Evolutionary conservation across 2,329 filamentous ascomycete genomes (phyloP), one percentile per base, ranked within the genome.

Genomic region (Dactylellina leptospora): DNA sequence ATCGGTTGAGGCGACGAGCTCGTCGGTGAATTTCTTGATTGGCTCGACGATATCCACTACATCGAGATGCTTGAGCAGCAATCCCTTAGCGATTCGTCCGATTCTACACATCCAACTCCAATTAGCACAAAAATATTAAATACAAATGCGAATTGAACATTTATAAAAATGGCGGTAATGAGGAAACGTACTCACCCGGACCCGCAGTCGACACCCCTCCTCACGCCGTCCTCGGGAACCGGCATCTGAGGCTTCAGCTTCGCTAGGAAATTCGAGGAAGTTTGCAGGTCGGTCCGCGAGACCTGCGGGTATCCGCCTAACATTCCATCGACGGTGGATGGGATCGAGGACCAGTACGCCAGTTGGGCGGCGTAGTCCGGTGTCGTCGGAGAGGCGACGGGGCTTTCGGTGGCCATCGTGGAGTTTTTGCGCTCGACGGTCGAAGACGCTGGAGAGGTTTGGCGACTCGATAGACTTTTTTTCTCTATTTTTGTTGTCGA

Each of bases 1-100:
- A 5, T 63, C 72, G 8, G 79, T 75, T 2, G 78, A 77, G 0
- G 79, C 77, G 4, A 79, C 78, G 5, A 96, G 80, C 18, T 83
- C 81, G 11, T 84, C 83, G 0, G 91, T 92, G 80, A 97, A 96
- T 78, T 92, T 92, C 76, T 84, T 82, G 18, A 96, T 86, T 0
- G 93, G 93, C 82, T 97, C 93, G 28, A 97, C 86, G 20, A 96
- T 84, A 78, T 97, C 93, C 4, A 96, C 88, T 1, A 83, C 81
- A 0, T 93, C 81, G 22, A 86, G 82, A 25, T 88, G 80, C 30
- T 74, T 75, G n/a, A 74, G 59, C n/a, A 97, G 82, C 2, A 97
- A 83, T 0, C 90, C 90, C 64, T 89, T 84, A 0, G 92, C 96
- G 69, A 97, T 85, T 42, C 93, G 84, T 0, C 93, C 93, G 64